Evolutionary conservation across 2,329 filamentous ascomycete species (phyloP), one percentile per base, ranked within the genome.

Genomic region (Raffaelea albimanens): DNA sequence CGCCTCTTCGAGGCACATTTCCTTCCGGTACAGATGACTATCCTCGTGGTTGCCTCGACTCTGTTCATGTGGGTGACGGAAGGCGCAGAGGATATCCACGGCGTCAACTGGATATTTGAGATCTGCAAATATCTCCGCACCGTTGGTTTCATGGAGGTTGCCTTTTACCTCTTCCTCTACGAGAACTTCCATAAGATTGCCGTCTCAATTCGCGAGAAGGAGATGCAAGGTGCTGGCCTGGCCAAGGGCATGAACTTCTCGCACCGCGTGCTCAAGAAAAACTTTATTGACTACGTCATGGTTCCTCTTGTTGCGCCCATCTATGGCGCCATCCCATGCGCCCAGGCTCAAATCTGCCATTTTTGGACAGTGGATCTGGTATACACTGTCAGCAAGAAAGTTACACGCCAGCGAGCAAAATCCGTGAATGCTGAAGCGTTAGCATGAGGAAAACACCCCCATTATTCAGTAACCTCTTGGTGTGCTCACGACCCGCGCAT

Each of bases 1-100:
- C 76, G 83, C 18, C 66, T 87, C n/a, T 87, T 83, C 56, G 83
- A 87, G 61, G 83, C 83, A 0, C 83, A 87, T 60, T 86, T 86
- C 59, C 66, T 87, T 21, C 82, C 83, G 0, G 72, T 80, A 16
- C 83, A 87, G 56, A 79, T 80, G 66, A 77, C 75, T 7, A 76
- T 85, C 41, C 67, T 85, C 23, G 69, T 86, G 22, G 56, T 85
- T 40, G 71, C 78, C 2, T 83, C 80, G 0, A 74, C 76, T 1
- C 56, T 85, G 4, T 86, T 80, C 61, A 65, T 72, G 36, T 70
- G 72, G 57, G 65, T 78, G 29, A 74, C 75, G 14, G 68, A 77
- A 48, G 67, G 67, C 50, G 63, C 67, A 45, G 62, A 67, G 38
- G 72, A 81, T 55, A 65, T 75, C 43, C 68, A 78, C 52, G 63